Evolutionary conservation across 768 basidiomycete genomes (phyloP).

Genomic region (Leucocoprinus birnbaumii): DNA sequence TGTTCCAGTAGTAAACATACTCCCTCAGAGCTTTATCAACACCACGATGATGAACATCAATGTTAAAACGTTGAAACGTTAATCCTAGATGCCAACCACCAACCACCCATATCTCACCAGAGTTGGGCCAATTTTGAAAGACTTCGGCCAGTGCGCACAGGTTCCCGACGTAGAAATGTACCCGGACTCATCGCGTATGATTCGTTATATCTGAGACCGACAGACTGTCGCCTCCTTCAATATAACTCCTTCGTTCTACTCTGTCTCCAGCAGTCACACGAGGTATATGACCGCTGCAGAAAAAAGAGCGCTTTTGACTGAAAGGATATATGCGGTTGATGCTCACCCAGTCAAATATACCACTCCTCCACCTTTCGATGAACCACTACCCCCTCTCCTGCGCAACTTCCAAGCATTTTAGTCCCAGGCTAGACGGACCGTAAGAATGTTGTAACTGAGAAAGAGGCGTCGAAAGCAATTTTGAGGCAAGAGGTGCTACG

Average conservation of each 20-base stretch:
- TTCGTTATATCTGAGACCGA: constrained; percentile 46
- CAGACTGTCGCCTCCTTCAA: constrained; percentile 27
- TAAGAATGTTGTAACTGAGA: constrained; percentile 38
- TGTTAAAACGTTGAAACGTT: no score
- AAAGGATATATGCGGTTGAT: constrained; percentile 52
- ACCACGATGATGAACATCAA: constrained; percentile 15
- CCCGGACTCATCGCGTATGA: constrained; percentile 59
- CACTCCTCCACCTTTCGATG: constrained; percentile 12
- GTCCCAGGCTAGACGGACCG: constrained; percentile 21
- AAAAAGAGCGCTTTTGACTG: constrained; percentile 65
- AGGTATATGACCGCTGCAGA: constrained; percentile 36
- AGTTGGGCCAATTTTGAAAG: constrained; percentile 15
- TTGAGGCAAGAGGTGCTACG: constrained; percentile 57
- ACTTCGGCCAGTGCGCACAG: constrained; percentile 31
- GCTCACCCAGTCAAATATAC: constrained; percentile 15
- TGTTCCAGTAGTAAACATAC: constrained; percentile 7
- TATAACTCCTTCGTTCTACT: constrained; percentile 48
- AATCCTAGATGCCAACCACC: constrained; percentile 16
- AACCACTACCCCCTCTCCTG: constrained; percentile 13
- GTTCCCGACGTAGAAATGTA: constrained; percentile 21
- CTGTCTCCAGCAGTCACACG: constrained; percentile 33
- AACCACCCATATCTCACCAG: constrained; percentile 16
- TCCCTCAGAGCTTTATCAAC: constrained; percentile 13
- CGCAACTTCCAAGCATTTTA: constrained; percentile 20
- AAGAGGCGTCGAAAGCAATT: constrained; percentile 55